These are phyloP conservation scores for Penicillium canariense DNA, from an alignment of 495 filamentous ascomycete species.

Conservation along the genomic window DNA sequence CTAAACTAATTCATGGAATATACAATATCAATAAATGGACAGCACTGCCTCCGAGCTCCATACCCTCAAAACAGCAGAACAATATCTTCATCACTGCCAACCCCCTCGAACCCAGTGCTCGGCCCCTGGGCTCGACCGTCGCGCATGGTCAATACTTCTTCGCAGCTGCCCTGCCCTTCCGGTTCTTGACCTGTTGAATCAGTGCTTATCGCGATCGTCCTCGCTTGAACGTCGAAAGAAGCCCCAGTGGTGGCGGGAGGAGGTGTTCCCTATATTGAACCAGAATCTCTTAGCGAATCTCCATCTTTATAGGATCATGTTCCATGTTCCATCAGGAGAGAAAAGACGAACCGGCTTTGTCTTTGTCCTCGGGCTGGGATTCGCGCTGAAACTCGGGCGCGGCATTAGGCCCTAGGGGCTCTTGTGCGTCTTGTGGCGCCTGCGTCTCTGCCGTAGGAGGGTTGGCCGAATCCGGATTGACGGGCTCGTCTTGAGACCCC, in stretches of 20 bases:
- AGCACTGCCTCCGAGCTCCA: too few relatives aligned
- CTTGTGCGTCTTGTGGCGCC: background rate
- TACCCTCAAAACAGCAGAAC: background rate
- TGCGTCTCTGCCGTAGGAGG: too few relatives aligned
- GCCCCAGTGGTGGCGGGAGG: background rate
- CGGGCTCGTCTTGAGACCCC: background rate
- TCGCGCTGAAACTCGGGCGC: background rate
- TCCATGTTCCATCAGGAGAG: background rate
- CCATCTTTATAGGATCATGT: background rate
- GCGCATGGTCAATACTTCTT: background rate
- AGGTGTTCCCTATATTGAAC: background rate
- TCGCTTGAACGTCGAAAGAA: background rate
- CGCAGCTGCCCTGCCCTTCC: background rate
- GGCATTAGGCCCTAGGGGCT: background rate
- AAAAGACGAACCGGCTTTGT: background rate
- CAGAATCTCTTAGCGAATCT: background rate
- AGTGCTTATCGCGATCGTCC: background rate
- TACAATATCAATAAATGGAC: too few relatives aligned
- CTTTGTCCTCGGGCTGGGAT: background rate
- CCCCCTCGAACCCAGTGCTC: background rate
- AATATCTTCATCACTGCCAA: background rate
- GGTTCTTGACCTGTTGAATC: background rate
- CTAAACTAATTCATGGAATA: too few relatives aligned
- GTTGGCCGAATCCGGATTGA: background rate
- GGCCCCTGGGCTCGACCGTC: background rate